Evolutionary conservation across 805 yeast species (phyloP), one percentile per base, ranked within the genome.

Genomic region (Wickerhamiella sergipiensis): DNA sequence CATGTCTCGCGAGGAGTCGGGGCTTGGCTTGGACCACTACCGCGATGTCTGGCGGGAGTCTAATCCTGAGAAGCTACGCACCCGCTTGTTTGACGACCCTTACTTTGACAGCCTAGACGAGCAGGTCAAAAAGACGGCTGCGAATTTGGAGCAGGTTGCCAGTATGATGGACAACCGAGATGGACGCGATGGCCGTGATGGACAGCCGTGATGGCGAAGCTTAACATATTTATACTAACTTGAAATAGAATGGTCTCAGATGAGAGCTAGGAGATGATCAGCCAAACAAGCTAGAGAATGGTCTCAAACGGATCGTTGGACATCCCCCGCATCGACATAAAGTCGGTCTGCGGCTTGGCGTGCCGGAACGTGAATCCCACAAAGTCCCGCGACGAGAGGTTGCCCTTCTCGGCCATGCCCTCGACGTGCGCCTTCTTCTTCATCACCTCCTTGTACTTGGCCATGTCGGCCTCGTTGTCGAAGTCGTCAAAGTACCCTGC

Each of bases 401-500:
- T 73, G 29, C 77, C 75, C 63, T 77, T 70, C 48, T 83, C 89
- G 33, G 92, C 83, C 62, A 89, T 68, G 55, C 75, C 80, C 64
- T 89, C 96, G 60, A 85, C 82, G 55, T 84, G 85, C 26, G 78
- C 85, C 61, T 87, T 87, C 69, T 95, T 84, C 56, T 90, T 94
- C 73, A 92, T 81, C 13, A 92, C 98, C 61, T 92, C 98, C 61
- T 92, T 90, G 70, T 92, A 92, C 66, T 92, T 89, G 55, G 90
- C 92, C 97, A 92, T 88, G 65, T 90, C 95, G 46, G 85, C 88
- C 65, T 90, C 97, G 66, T 88, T 92, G 53, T 86, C 86, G 66
- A 92, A 92, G 67, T 92, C 98, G 68, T 92, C 99, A 64, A 92
- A 92, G 69, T 92, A 92, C 1, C 99, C 99, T 0, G 97, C 97